A percentile compares a stretch with the other conserved stretches of the same genome.
Evolutionary conservation across 2,329 filamentous ascomycete genomes (phyloP).

Genomic region (Blumeria graminis): DNA sequence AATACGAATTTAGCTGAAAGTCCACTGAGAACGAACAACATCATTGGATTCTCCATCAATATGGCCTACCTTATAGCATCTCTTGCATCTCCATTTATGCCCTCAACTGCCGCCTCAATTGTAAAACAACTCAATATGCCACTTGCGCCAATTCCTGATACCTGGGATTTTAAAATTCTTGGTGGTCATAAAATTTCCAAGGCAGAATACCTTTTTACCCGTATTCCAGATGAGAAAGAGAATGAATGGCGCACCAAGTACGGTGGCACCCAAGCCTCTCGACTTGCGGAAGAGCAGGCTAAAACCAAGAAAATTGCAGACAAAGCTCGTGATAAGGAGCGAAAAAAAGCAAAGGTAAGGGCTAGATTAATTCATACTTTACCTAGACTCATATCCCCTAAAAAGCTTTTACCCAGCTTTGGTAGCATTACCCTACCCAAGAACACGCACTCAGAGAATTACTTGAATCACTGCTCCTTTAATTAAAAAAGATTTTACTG

Average conservation of each 20-base stretch:
- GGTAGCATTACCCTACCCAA: too few relatives aligned
- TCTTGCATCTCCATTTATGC: constrained; percentile 66
- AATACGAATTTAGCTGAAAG: constrained; percentile 18
- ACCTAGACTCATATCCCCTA: not conserved
- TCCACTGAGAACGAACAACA: constrained; percentile 17
- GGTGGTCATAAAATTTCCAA: constrained; percentile 63
- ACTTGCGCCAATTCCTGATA: constrained; percentile 37
- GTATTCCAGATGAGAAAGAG: constrained; percentile 59
- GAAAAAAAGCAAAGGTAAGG: constrained; percentile 19
- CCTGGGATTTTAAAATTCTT: constrained; percentile 34
- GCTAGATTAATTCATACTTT: not conserved
- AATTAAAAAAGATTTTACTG: too few relatives aligned
- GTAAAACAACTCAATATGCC: constrained; percentile 44
- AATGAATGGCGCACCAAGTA: constrained; percentile 63
- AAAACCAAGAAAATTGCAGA: constrained; percentile 16
- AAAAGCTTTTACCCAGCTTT: too few relatives aligned
- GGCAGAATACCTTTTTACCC: constrained; percentile 56
- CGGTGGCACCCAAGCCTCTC: constrained; percentile 39
- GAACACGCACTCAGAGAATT: too few relatives aligned
- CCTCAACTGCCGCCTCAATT: constrained; percentile 51
- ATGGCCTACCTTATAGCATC: constrained; percentile 61
- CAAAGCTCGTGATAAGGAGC: constrained; percentile 20
- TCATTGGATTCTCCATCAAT: constrained; percentile 58
- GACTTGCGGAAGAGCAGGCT: constrained; percentile 47
- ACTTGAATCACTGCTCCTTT: too few relatives aligned